Evolutionary conservation across 2,329 filamentous ascomycete species (phyloP).

Genomic region (Arthroderma sp.): DNA sequence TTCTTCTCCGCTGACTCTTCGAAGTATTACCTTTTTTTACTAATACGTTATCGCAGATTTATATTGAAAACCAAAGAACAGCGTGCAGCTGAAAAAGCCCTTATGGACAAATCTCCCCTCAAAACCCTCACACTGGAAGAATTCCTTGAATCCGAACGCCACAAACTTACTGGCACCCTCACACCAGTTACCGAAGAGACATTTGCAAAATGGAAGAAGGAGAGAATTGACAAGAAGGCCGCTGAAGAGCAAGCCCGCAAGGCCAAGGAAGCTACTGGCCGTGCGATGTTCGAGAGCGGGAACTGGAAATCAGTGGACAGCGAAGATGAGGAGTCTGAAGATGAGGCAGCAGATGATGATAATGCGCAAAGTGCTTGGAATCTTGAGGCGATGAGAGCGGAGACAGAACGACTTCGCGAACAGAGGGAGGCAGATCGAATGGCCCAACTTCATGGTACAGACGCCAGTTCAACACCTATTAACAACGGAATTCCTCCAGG

Average conservation of each 20-base stretch:
- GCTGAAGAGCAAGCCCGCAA: constrained; percentile 81
- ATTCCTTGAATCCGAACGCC: constrained; percentile 88
- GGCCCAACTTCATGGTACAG: constrained; percentile 21
- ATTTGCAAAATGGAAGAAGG: constrained; percentile 96
- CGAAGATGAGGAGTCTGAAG: constrained; percentile 50
- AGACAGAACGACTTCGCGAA: constrained; percentile 65
- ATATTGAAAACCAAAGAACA: constrained; percentile 97
- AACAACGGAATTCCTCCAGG: too few species aligned
- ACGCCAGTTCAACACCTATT: too few species aligned
- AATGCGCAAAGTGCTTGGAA: constrained; percentile 31
- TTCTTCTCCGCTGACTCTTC: neutral
- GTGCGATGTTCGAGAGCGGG: constrained; percentile 90
- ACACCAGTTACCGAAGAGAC: constrained; percentile 88
- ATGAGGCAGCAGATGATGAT: constrained; percentile 43
- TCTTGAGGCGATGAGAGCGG: constrained; percentile 72
- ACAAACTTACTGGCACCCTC: constrained; percentile 81
- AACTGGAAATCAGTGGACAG: constrained; percentile 64
- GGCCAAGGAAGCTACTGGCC: constrained; percentile 89
- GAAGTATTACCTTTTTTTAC: constrained; percentile 7
- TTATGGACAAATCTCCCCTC: constrained; percentile 89
- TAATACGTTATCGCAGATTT: constrained; percentile 47
- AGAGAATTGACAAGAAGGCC: constrained; percentile 85
- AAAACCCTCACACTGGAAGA: constrained; percentile 93
- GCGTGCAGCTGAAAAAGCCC: constrained; percentile 82
- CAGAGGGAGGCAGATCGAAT: constrained; percentile 66